Evolutionary conservation across 2,329 filamentous ascomycete genomes (phyloP), one percentile per base, ranked within the genome.

Genomic region (Colletotrichum musae): DNA sequence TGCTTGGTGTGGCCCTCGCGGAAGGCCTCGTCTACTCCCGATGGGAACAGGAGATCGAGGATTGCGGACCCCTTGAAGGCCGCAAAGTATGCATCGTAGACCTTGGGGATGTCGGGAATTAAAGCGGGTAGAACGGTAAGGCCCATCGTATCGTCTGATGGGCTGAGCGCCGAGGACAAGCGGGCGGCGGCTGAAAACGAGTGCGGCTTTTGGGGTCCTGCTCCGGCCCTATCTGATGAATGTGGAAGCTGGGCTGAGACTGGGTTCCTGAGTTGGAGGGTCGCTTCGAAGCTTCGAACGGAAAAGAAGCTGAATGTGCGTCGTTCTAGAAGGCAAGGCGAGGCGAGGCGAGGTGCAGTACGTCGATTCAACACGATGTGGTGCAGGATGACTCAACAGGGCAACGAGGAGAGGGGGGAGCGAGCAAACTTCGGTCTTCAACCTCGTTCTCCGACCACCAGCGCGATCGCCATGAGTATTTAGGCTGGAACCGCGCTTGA

Each of bases 61-160:
- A 85, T 81, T 24, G 81, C 69, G 9, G 75, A 75, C 65, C 80
- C 78, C 59, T 79, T 76, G 76, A 86, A 86, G 39, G 83, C 81
- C n/a, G 43, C 67, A 48, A 86, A 86, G 77, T 86, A 86, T 58
- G 81, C 77, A 69, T 85, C 80, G 78, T 86, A 86, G 41, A 85
- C 78, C 41, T 76, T 75, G 39, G 78, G 77, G 73, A 85, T 84
- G 73, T 86, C 84, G 15, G 82, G 80, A 64, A 84, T 80, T 47
- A 85, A 75, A 21, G 83, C 82, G 43, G 84, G 84, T 28, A 83
- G 75, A 28, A 85, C 78, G 41, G 80, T 77, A 65, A 81, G 81
- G 53, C 76, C 74, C 81, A 82, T 83, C 43, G 65, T 75, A 48
- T 18, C 54, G 41, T 56, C 41, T 64, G 48, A 39, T 52, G 59